A percentile compares a stretch with the other conserved stretches of the same genome.
Conservation (phyloP, 1,284 basidiomycete genomes). For the Malassezia slooffiae region DNA sequence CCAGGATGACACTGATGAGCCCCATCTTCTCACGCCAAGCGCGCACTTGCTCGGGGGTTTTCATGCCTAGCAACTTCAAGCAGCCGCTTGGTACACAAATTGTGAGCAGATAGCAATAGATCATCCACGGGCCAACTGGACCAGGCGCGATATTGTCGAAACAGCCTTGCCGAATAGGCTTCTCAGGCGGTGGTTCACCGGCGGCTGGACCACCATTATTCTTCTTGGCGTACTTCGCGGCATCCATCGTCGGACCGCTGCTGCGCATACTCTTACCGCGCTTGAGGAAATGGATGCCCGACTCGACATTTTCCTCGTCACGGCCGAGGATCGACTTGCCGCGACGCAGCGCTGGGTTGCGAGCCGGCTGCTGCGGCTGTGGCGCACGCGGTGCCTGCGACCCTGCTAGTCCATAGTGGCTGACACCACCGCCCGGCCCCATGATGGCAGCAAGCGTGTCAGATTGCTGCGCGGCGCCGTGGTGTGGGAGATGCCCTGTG, state of each 20-base stretch:
- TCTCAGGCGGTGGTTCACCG: too few species aligned
- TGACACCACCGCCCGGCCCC: constrained; percentile 43
- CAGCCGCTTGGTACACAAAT: constrained; percentile 64
- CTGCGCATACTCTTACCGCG: constrained; percentile 41
- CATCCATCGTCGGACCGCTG: constrained; percentile 25
- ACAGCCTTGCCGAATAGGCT: too few species aligned
- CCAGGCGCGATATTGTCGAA: constrained; percentile 50
- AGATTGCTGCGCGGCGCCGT: constrained; percentile 36
- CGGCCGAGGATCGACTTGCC: constrained; percentile 44
- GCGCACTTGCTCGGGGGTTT: constrained; percentile 81
- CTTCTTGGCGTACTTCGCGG: constrained; percentile 15
- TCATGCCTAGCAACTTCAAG: constrained; percentile 56
- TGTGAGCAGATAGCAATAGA: constrained; percentile 82
- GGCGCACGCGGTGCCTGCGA: constrained; percentile 21
- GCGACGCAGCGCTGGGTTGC: constrained; percentile 30
- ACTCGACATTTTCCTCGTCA: constrained; percentile 45
- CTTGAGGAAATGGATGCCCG: constrained; percentile 44
- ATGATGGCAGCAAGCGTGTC: constrained; percentile 25
- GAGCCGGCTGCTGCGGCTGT: constrained; percentile 16
- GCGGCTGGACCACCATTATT: too few species aligned
- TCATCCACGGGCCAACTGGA: constrained; percentile 87
- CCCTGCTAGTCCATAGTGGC: constrained; percentile 36
- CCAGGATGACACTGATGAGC: constrained; percentile 65
- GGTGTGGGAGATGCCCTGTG: constrained; percentile 42
- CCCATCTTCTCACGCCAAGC: constrained; percentile 99